Evolutionary conservation across 2,329 filamentous ascomycete genomes (phyloP).

Genomic region (Colletotrichum nymphaeae): DNA sequence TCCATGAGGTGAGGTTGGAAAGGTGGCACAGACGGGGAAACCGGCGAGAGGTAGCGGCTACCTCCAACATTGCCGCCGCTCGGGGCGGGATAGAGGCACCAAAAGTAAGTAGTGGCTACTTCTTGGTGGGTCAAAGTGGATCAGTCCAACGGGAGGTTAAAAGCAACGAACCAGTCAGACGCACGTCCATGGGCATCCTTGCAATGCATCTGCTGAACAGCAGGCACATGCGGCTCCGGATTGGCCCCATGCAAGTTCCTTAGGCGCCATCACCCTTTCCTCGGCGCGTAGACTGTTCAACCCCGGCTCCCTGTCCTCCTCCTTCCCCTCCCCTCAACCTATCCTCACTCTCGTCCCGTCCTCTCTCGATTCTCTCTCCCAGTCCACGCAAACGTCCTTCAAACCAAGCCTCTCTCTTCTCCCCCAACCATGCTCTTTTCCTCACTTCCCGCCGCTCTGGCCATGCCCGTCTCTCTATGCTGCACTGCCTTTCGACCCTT

Average conservation of each 20-base stretch:
- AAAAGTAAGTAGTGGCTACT: conserved; percentile 25
- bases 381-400: background rate
- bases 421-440: conserved; percentile 30
- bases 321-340: conserved; percentile 3
- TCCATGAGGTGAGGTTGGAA: conserved; percentile 33
- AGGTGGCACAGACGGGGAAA: conserved; percentile 31
- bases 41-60: conserved; percentile 27
- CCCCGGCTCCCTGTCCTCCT: conserved; percentile 26
- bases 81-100: background rate
- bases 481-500: conserved; percentile 2
- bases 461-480: background rate
- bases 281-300: conserved; percentile 38
- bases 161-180: conserved; percentile 29
- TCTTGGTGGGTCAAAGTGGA: background rate
- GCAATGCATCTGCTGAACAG: conserved; percentile 33
- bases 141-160: conserved; percentile 32
- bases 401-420: background rate
- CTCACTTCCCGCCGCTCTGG: conserved; percentile 22
- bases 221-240: conserved; percentile 38
- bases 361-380: background rate
- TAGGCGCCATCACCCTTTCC: conserved; percentile 39
- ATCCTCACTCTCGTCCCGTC: background rate
- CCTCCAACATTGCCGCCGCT: conserved; percentile 5
- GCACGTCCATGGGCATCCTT: conserved; percentile 11
- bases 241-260: conserved; percentile 38